Evolutionary conservation across 1,139 yeast species (phyloP), one percentile per base, ranked within the genome.

Genomic region (Hyphopichia buzzinii): DNA sequence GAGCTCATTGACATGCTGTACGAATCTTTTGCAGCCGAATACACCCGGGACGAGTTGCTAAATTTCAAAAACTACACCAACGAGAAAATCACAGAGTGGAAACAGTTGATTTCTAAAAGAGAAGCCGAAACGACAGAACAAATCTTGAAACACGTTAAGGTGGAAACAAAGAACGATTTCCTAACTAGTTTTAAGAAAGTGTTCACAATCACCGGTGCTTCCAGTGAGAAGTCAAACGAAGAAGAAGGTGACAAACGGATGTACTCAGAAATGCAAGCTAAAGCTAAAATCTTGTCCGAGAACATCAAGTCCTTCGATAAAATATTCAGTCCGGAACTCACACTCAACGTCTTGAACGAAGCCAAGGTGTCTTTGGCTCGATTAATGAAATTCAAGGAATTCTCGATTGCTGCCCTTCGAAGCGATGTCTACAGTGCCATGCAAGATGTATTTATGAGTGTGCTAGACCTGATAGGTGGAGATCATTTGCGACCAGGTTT

Each of bases 401-500:
- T 55, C 39, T 50, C 71, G 4, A 67, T 70, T 14, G 54, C 59
- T 10, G 52, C 68, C 2, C 48, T 64, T 14, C 49, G 57, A 31
- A 45, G 49, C 24, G 71, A 64, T 32, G 54, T 70, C 3, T 53
- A 55, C 39, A 51, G 64, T 6, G 48, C 70, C 3, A 62, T 67
- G 42, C 77, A 85, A 58, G 73, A 74, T 17, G 67, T 89, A 2
- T 92, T 88, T 52, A 79, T 81, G 14, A 77, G 76, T 33, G 73
- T 85, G 22, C 64, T 90, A 11, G 77, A 74, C 3, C 66, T 77
- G 4, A 66, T 90, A n/a, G 86, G 92, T 3, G 71, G 72, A 15
- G 70, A 77, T 17, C 97, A 92, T 59, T 72, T 92, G 14, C 74
- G 75, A 42, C 81, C 80, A 0, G 97, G 97, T 0, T 92, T 92